Evolutionary conservation across 805 yeast species (phyloP).

Genomic region (Candida xiaguanensis): DNA sequence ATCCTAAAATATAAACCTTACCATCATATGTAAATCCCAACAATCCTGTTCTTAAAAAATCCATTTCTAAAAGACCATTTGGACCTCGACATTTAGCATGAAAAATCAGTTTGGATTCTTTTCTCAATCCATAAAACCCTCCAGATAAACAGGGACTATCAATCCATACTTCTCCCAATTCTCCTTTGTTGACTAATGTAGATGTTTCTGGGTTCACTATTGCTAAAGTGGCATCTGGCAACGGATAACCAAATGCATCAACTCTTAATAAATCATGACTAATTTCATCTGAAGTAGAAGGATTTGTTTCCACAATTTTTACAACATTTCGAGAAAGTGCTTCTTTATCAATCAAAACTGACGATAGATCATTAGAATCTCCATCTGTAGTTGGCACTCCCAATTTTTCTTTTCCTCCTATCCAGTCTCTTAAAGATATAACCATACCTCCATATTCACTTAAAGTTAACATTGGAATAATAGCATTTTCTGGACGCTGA

Average conservation of each 20-base stretch:
- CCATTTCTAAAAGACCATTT: conserved; percentile 65
- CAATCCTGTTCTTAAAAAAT: conserved; percentile 85
- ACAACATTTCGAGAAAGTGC: conserved; percentile 71
- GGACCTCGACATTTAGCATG: conserved; percentile 78
- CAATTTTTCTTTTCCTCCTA: conserved; percentile 56
- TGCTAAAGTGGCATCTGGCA: conserved; percentile 92
- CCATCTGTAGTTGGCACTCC: conserved; percentile 45
- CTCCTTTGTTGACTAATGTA: conserved; percentile 65
- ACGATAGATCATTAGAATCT: conserved; percentile 46
- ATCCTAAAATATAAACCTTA: conserved; percentile 81
- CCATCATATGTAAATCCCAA: conserved; percentile 88
- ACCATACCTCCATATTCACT: conserved; percentile 97
- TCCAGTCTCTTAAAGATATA: conserved; percentile 87
- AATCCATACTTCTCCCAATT: conserved; percentile 97
- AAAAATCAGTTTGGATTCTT: conserved; percentile 66
- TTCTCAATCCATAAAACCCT: conserved; percentile 75
- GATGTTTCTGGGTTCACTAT: conserved; percentile 92
- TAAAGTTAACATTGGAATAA: conserved; percentile 84
- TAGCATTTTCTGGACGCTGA: conserved; percentile 64
- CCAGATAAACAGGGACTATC: conserved; percentile 89
- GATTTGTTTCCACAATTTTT: conserved; percentile 58
- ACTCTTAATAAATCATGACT: conserved; percentile 51
- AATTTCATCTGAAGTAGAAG: conserved; percentile 45
- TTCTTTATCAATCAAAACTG: conserved; percentile 68
- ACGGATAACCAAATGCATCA: conserved; percentile 90